These are phyloP conservation scores for Cryptosporidium viatorum DNA, from an alignment of 169 alveolate genomes.

Conservation along the genomic window DNA sequence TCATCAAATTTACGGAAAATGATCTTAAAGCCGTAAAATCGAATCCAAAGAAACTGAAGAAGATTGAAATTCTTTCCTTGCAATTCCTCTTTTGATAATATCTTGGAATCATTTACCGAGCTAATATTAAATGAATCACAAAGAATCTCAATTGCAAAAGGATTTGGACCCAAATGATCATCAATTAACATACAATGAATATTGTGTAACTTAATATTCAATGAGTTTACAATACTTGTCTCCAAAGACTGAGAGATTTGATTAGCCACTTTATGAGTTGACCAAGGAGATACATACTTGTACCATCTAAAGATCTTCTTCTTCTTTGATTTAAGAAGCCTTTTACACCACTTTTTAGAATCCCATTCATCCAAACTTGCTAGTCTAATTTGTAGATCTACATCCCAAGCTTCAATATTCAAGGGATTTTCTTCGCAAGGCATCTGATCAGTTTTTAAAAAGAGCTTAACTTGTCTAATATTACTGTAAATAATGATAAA, in stretches of 20 bases:
- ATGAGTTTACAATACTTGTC: constrained; percentile 82
- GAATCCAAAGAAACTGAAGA: constrained; percentile 79
- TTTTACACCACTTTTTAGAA: constrained; percentile 56
- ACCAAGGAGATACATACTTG: constrained; percentile 62
- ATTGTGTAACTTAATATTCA: constrained; percentile 81
- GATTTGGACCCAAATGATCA: constrained; percentile 82
- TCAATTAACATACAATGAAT: constrained; percentile 82
- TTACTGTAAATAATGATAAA: constrained; percentile 84
- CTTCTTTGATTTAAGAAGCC: constrained; percentile 28
- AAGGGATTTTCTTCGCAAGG: constrained; percentile 57
- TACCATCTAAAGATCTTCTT: constrained; percentile 48
- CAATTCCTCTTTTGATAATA: constrained; percentile 73
- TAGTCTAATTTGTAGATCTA: constrained; percentile 62
- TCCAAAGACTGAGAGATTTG: constrained; percentile 80
- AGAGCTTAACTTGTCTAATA: constrained; percentile 81
- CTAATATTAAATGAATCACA: constrained; percentile 21
- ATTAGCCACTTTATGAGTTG: constrained; percentile 78
- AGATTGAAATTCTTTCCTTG: constrained; percentile 72
- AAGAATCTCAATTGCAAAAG: constrained; percentile 82
- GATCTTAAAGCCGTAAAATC: constrained; percentile 77
- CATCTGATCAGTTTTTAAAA: constrained; percentile 75
- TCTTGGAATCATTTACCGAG: constrained; percentile 13
- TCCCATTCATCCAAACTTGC: constrained; percentile 71
- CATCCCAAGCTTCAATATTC: constrained; percentile 64
- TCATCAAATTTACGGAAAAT: constrained; percentile 39